These are phyloP conservation scores for Ophiostoma himal-ulmi DNA, from an alignment of 2,329 filamentous ascomycete genomes.

Conservation along the genomic window DNA sequence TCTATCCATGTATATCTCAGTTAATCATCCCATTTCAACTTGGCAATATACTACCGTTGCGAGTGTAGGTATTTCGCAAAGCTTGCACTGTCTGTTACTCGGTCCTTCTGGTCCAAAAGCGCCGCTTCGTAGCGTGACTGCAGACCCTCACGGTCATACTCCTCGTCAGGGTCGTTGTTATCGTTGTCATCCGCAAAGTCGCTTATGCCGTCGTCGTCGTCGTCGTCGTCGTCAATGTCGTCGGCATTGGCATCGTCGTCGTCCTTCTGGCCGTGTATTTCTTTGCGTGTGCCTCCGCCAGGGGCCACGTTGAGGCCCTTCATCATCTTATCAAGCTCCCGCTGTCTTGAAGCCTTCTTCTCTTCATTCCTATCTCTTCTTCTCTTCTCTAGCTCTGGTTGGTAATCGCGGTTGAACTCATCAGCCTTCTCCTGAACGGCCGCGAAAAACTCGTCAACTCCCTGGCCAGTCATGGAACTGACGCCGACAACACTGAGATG, in stretches of 20 bases:
- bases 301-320: slow-evolving; percentile 63
- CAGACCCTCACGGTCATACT: slow-evolving; percentile 59
- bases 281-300: slow-evolving; percentile 18
- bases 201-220: slow-evolving; percentile 38
- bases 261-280: slow-evolving; percentile 29
- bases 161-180: slow-evolving; percentile 54
- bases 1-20: neutral
- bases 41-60: slow-evolving; percentile 30
- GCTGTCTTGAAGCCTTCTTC: slow-evolving; percentile 65
- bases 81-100: slow-evolving; percentile 50
- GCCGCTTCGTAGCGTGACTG: slow-evolving; percentile 73
- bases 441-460: slow-evolving; percentile 87
- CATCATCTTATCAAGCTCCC: slow-evolving; percentile 90
- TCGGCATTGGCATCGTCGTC: slow-evolving; percentile 34
- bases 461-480: slow-evolving; percentile 84
- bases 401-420: slow-evolving; percentile 87
- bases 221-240: slow-evolving; percentile 39
- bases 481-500: slow-evolving; percentile 91
- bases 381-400: slow-evolving; percentile 79
- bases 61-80: slow-evolving; percentile 55
- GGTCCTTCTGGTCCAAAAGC: slow-evolving; percentile 50
- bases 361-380: slow-evolving; percentile 68
- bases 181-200: slow-evolving; percentile 49
- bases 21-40: neutral
- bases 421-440: slow-evolving; percentile 80